Percentiles rank a stretch among this genome's conserved stretches.
These are phyloP conservation scores for Xylaria flabelliformis DNA, from an alignment of 495 filamentous ascomycete species.

Conservation along the genomic window DNA sequence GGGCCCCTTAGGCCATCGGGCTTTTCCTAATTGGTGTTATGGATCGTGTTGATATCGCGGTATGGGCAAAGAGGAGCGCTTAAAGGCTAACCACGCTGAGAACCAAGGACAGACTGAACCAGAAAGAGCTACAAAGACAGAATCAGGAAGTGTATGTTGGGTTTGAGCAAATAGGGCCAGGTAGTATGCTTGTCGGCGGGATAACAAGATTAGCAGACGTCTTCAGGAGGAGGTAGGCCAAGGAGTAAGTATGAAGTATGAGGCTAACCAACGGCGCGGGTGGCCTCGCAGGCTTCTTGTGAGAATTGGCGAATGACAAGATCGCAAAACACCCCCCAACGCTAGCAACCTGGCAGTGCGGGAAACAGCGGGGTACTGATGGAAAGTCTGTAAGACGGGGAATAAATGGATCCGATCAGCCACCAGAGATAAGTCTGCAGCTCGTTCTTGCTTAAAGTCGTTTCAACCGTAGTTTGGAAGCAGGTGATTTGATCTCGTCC, in stretches of 20 bases:
- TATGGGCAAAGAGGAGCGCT: background rate
- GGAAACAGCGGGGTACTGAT: slow-evolving; percentile 25
- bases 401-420: slow-evolving; percentile 26
- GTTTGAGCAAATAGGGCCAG: slow-evolving; percentile 15
- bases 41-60: background rate
- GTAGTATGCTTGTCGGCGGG: slow-evolving; percentile 11
- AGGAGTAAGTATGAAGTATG: background rate
- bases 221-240: slow-evolving; percentile 15
- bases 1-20: slow-evolving; percentile 1
- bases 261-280: slow-evolving; percentile 20
- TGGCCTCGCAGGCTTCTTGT: background rate
- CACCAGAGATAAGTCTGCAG: background rate
- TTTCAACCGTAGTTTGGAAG: background rate
- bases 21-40: slow-evolving; percentile 16
- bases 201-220: slow-evolving; percentile 5
- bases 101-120: slow-evolving; percentile 13
- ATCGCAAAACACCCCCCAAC: slow-evolving; percentile 16
- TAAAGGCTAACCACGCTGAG: slow-evolving; percentile 2
- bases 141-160: slow-evolving; percentile 12
- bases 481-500: background rate
- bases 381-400: slow-evolving; percentile 19
- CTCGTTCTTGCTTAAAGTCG: background rate
- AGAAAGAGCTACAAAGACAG: slow-evolving; percentile 11
- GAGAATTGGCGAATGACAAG: slow-evolving; percentile 27
- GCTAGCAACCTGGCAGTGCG: slow-evolving; percentile 24